A percentile compares a stretch with the other conserved stretches of the same genome.
Conservation (phyloP, 345 rosid genomes). For the Kandelia obovata region DNA sequence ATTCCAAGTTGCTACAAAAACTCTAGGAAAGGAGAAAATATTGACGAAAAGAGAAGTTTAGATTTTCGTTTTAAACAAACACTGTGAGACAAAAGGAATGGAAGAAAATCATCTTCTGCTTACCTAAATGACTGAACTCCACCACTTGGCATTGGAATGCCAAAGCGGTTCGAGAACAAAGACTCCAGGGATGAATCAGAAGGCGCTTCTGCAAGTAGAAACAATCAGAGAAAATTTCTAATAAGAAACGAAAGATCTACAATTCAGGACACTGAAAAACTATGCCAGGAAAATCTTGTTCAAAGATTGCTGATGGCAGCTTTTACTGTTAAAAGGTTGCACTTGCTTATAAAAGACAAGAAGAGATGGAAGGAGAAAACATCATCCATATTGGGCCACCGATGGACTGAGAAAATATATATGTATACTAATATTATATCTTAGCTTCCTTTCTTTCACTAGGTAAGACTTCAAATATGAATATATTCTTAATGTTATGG, state of each 20-base stretch:
- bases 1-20: constrained; percentile 97
- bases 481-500: constrained; percentile 36
- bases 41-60: neutral
- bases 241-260: neutral
- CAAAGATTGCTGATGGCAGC: constrained; percentile 5
- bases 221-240: constrained; percentile 10
- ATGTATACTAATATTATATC: neutral
- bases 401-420: constrained; percentile 3
- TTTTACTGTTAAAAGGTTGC: constrained; percentile 8
- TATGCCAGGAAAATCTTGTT: neutral
- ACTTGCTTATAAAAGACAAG: neutral
- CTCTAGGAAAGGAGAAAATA: constrained; percentile 35
- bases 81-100: neutral
- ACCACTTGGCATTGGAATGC: constrained; percentile 36
- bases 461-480: constrained; percentile 25
- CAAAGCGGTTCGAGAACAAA: constrained; percentile 32
- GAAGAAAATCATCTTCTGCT: constrained; percentile 9
- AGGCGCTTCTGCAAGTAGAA: constrained; percentile 41
- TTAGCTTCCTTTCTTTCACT: constrained; percentile 25
- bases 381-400: neutral
- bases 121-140: constrained; percentile 65
- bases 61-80: neutral
- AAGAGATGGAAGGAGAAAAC: neutral
- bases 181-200: constrained; percentile 44
- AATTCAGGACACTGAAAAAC: neutral